These are phyloP conservation scores for Penicillium paxilli DNA, from an alignment of 495 filamentous ascomycete species.

Conservation along the genomic window DNA sequence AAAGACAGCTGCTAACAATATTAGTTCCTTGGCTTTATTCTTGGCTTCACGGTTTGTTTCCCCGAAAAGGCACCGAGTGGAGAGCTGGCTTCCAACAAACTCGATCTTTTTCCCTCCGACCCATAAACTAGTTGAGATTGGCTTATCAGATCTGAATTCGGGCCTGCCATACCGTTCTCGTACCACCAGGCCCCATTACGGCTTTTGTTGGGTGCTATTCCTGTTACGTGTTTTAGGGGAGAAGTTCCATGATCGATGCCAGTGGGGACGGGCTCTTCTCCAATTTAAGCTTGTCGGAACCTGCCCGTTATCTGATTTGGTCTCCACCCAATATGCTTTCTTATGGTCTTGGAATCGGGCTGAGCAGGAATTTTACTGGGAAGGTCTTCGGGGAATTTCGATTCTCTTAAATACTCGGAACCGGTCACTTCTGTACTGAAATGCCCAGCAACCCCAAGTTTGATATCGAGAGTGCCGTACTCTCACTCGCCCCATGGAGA, in stretches of 20 bases:
- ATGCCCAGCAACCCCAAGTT: too few relatives aligned
- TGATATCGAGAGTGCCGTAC: neutral
- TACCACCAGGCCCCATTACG: too few relatives aligned
- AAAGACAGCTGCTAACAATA: neutral
- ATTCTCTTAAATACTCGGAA: too few relatives aligned
- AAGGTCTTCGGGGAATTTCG: too few relatives aligned
- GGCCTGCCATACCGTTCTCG: too few relatives aligned
- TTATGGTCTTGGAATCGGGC: neutral
- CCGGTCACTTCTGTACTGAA: too few relatives aligned
- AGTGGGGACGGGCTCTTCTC: neutral
- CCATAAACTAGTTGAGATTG: conserved; percentile 1
- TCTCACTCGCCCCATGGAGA: neutral
- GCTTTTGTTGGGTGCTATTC: neutral
- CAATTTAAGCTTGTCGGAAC: conserved; percentile 12
- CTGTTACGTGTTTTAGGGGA: conserved; percentile 6
- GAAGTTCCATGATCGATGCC: neutral
- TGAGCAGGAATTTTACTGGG: neutral
- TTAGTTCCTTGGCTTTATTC: neutral
- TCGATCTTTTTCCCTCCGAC: neutral
- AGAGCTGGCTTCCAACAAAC: too few relatives aligned
- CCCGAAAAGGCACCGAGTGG: neutral
- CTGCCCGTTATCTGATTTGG: conserved; percentile 13
- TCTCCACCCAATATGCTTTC: neutral
- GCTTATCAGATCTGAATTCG: conserved; percentile 14
- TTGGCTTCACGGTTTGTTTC: neutral